These are phyloP conservation scores for Citrullus colocynthis DNA, from an alignment of 306 rosid species.

Conservation along the genomic window DNA sequence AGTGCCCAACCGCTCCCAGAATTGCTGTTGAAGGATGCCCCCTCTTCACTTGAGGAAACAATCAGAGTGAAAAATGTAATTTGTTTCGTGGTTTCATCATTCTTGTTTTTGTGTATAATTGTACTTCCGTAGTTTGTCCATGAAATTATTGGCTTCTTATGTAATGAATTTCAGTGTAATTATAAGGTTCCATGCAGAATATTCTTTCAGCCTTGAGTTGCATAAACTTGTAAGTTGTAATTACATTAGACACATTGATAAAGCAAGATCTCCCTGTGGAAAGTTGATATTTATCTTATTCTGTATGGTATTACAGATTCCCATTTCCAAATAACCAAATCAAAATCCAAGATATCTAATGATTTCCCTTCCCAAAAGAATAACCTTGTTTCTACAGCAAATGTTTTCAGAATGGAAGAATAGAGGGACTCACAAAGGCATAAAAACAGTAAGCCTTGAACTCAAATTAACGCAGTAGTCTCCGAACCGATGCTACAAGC, in stretches of 20 bases:
- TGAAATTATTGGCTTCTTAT: neutral
- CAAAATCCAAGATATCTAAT: neutral
- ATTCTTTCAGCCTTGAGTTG: neutral
- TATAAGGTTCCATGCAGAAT: neutral
- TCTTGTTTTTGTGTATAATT: neutral
- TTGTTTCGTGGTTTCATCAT: neutral
- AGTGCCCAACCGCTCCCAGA: constrained; percentile 57
- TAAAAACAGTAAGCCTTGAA: neutral
- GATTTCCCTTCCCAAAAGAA: neutral
- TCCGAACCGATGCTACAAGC: neutral
- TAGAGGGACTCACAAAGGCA: neutral
- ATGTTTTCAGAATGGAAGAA: neutral
- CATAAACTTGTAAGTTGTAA: neutral
- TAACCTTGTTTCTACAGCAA: neutral
- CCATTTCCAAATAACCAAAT: neutral
- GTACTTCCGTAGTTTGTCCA: neutral
- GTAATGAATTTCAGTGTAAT: neutral
- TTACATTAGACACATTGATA: neutral
- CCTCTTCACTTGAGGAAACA: constrained; percentile 15
- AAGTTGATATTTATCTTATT: neutral
- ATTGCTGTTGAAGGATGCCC: constrained; percentile 43
- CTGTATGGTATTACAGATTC: neutral
- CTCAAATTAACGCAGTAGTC: neutral
- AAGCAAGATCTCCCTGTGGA: neutral
- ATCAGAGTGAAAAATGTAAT: neutral